Percentiles rank a stretch among this genome's conserved stretches.
phyloP scores from a whole-genome alignment of 2,329 filamentous ascomycete species.

The Drechslera avenae region DNA sequence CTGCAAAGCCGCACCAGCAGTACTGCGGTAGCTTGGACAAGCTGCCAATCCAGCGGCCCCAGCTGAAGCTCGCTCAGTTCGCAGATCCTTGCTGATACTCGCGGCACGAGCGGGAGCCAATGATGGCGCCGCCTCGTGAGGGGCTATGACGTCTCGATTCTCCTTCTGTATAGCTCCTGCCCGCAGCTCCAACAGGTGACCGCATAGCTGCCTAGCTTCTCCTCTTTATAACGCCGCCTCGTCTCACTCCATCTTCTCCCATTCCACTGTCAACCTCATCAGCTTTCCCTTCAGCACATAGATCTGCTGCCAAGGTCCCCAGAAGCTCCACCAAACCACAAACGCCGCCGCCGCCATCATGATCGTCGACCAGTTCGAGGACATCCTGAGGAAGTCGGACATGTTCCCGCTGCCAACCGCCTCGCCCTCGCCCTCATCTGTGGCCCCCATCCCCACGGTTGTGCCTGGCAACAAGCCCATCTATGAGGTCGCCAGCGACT shows the following conservation, averaged over 20 bases:
- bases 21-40: background rate
- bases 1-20: background rate
- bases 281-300: conserved; percentile 3
- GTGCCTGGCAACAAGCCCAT: conserved; percentile 47
- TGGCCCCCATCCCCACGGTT: conserved; percentile 51
- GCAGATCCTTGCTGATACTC: conserved; percentile 6
- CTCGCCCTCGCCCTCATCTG: conserved; percentile 28
- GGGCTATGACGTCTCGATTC: conserved; percentile 37
- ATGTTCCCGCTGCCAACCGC: conserved; percentile 32
- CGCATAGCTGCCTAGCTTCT: conserved; percentile 30
- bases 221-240: conserved; percentile 30
- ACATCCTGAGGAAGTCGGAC: conserved; percentile 48
- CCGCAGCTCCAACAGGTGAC: conserved; percentile 33
- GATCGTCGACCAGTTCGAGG: conserved; percentile 54
- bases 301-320: conserved; percentile 8
- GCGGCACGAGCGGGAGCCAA: conserved; percentile 21
- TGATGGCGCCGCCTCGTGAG: conserved; percentile 30
- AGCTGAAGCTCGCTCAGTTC: conserved; percentile 1
- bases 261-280: conserved; percentile 6
- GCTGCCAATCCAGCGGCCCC: background rate
- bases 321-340: background rate
- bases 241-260: conserved; percentile 9
- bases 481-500: conserved; percentile 50
- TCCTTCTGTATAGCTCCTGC: conserved; percentile 34
- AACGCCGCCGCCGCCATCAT: conserved; percentile 46